Evolutionary conservation across 441 rosid species (phyloP).

Genomic region (Raphanus hybrid): DNA sequence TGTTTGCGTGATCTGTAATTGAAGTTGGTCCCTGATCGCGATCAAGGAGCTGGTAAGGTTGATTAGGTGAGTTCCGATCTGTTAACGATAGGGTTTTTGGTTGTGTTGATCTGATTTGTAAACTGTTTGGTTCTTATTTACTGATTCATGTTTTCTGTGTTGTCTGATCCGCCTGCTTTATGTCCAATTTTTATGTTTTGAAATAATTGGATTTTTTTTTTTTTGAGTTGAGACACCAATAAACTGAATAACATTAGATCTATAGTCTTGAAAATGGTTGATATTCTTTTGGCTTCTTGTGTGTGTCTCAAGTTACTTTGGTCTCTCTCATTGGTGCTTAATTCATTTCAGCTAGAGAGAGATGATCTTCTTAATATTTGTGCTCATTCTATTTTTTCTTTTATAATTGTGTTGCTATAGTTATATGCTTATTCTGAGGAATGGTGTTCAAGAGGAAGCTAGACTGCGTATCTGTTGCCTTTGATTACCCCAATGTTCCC

Average conservation of each 20-base stretch:
- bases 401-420: slow-evolving; percentile 25
- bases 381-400: slow-evolving; percentile 31
- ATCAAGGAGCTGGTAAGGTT: slow-evolving; percentile 31
- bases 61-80: slow-evolving; percentile 42
- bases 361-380: slow-evolving; percentile 43
- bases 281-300: slow-evolving; percentile 19
- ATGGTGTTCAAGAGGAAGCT: slow-evolving; percentile 72
- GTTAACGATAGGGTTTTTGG: slow-evolving; percentile 1
- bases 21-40: slow-evolving; percentile 36
- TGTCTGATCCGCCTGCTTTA: slow-evolving; percentile 2
- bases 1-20: slow-evolving; percentile 40
- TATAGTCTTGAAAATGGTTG: neutral
- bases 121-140: neutral
- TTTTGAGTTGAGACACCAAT: neutral
- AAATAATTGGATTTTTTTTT: neutral
- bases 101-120: slow-evolving; percentile 23
- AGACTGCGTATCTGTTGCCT: slow-evolving; percentile 53
- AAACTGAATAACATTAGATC: neutral
- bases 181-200: neutral
- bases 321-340: neutral
- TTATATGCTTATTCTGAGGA: slow-evolving; percentile 53
- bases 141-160: neutral
- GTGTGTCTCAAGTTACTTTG: neutral
- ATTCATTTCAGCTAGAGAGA: neutral
- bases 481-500: slow-evolving; percentile 53